Base-by-base conservation (phyloP, 2,329 filamentous ascomycete genomes). In the Xylaria arbuscula region DNA sequence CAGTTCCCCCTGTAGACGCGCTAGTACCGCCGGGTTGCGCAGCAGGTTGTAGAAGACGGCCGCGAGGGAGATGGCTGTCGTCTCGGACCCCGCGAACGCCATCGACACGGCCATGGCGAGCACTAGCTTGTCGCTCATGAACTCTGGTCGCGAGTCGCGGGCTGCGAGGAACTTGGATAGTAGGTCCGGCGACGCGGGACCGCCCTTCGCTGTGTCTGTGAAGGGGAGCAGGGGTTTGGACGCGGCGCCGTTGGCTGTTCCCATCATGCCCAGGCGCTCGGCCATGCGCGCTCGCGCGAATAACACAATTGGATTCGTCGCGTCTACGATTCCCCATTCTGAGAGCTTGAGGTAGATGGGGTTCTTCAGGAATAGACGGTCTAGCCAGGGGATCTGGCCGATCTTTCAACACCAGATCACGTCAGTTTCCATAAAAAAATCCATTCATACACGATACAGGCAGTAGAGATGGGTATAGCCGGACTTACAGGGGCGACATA, bases 1-100 rank as follows among this genome's bases (percentile, higher is more conserved):
- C 0, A 94, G 78, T 76, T 94, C 92, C 1, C 80, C 73, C 74
- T 87, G 85, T 62, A 93, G 80, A 47, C 84, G 85, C 2, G 78
- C 75, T 68, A 92, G 86, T 15, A 83, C 84, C 0, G 72, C 45
- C 0, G 89, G 89, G 73, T 89, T 87, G 75, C 89, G 90, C 42
- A 94, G 83, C 3, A 94, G 80, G 78, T 89, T 90, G 80, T 94
- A 94, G 75, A 95, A 92, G 0, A 94, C 86, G 7, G 89, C 85
- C 6, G 87, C 87, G 0, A 94, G 84, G 7, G 87, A 89, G 75
- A 94, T 94, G 47, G 91, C 92, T 0, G 92, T 95, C 0, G 92
- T 95, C 79, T 96, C 93, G 1, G 88, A 91, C 3, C 92, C 92
- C 0, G 93, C 93, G 72, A 92, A 88, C 0, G 86, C 86, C 90